Conservation (phyloP, 441 rosid species). For the Mallotus repandus region DNA sequence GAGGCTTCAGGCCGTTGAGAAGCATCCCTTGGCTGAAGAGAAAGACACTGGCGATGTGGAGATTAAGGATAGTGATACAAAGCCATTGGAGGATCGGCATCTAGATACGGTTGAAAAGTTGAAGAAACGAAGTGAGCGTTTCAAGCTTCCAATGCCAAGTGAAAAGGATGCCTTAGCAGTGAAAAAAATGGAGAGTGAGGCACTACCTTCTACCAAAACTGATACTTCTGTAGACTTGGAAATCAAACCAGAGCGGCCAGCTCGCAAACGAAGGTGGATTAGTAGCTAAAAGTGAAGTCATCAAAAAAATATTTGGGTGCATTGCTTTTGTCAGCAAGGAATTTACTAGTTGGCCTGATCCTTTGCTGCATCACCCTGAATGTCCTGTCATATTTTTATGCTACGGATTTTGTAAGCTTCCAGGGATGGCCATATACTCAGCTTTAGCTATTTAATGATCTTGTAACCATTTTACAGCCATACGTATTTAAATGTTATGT, state of each 20-base stretch:
- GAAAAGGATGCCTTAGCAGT: constrained; percentile 61
- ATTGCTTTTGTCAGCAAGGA: constrained; percentile 8
- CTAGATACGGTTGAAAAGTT: constrained; percentile 94
- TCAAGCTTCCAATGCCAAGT: constrained; percentile 91
- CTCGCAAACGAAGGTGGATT: constrained; percentile 89
- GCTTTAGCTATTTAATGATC: constrained; percentile 17
- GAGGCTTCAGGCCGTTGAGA: constrained; percentile 38
- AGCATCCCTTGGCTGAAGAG: constrained; percentile 45
- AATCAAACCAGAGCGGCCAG: constrained; percentile 90
- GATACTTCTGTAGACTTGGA: constrained; percentile 62
- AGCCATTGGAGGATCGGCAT: constrained; percentile 66
- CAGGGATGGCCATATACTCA: constrained; percentile 27
- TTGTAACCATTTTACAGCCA: constrained; percentile 28
- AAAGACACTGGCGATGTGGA: constrained; percentile 49
- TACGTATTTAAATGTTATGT: constrained; percentile 24
- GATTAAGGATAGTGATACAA: constrained; percentile 52
- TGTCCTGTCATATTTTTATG: constrained; percentile 16
- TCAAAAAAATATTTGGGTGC: constrained; percentile 12
- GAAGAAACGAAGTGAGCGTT: constrained; percentile 97
- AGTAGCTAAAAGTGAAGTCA: constrained; percentile 45
- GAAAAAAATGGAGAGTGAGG: constrained; percentile 68
- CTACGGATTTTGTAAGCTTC: constrained; percentile 16
- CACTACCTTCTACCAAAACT: constrained; percentile 47
- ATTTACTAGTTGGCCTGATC: constrained; percentile 5
- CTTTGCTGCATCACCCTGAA: constrained; percentile 21